phyloP scores from a whole-genome alignment of 805 yeast species.

The Barnettozyma sp. region DNA sequence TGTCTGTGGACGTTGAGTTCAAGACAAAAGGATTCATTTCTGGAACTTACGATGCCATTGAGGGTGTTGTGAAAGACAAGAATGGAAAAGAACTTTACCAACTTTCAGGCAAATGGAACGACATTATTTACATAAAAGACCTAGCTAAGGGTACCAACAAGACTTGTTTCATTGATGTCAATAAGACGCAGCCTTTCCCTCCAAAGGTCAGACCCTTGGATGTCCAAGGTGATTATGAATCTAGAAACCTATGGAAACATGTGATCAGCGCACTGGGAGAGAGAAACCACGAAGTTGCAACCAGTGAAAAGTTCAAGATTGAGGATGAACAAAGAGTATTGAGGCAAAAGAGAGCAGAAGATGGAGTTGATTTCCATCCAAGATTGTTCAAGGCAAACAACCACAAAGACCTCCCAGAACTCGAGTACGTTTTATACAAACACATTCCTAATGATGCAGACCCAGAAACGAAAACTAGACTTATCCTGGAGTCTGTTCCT shows the following conservation, averaged over 20 bases:
- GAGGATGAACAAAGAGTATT: slow-evolving; percentile 78
- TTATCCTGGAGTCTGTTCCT: slow-evolving; percentile 64
- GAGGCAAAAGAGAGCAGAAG: slow-evolving; percentile 69
- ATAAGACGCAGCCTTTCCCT: slow-evolving; percentile 39
- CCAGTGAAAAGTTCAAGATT: slow-evolving; percentile 79
- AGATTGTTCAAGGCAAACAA: slow-evolving; percentile 54
- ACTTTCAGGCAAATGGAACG: slow-evolving; percentile 92
- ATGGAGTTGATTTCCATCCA: slow-evolving; percentile 77
- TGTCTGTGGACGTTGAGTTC: slow-evolving; percentile 80
- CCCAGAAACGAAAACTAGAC: slow-evolving; percentile 46
- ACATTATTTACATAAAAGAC: slow-evolving; percentile 62
- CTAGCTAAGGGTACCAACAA: slow-evolving; percentile 36
- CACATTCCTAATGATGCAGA: slow-evolving; percentile 46
- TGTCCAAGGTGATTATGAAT: slow-evolving; percentile 79
- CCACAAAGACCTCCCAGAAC: slow-evolving; percentile 29
- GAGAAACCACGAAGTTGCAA: slow-evolving; percentile 77
- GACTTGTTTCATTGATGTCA: slow-evolving; percentile 53
- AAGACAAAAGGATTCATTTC: slow-evolving; percentile 91
- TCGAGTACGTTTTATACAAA: slow-evolving; percentile 65
- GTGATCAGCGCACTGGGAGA: slow-evolving; percentile 76
- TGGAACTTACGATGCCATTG: slow-evolving; percentile 86
- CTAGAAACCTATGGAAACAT: slow-evolving; percentile 74
- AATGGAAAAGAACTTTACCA: slow-evolving; percentile 53
- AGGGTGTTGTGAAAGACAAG: slow-evolving; percentile 57
- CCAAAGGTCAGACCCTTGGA: slow-evolving; percentile 73